These are phyloP conservation scores for Exobasidium cylindrosporum DNA, from an alignment of 1,284 basidiomycete species.

Conservation along the genomic window DNA sequence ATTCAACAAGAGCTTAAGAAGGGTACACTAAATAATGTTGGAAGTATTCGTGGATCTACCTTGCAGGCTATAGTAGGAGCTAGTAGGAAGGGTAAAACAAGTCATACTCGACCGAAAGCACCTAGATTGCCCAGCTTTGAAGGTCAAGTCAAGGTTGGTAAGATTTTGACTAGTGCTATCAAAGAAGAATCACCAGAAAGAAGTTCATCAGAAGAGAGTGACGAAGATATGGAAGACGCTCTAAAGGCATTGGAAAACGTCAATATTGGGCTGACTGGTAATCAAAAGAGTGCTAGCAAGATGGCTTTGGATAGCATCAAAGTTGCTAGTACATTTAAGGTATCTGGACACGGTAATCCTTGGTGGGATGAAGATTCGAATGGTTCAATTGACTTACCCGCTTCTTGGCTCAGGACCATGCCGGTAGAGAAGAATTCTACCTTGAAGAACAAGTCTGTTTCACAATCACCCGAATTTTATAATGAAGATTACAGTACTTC, in stretches of 20 bases:
- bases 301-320: conserved; percentile 25
- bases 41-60: conserved; percentile 61
- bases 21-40: conserved; percentile 62
- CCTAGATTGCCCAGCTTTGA: conserved; percentile 83
- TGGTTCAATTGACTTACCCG: background rate
- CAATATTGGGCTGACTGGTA: conserved; percentile 24
- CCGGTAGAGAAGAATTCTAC: background rate
- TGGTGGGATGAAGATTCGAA: conserved; percentile 43
- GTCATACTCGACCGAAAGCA: conserved; percentile 59
- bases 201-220: conserved; percentile 15
- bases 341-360: conserved; percentile 46
- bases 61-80: conserved; percentile 38
- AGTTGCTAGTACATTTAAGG: conserved; percentile 40
- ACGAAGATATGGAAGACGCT: conserved; percentile 47
- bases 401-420: conserved; percentile 6
- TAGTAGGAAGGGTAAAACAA: conserved; percentile 33
- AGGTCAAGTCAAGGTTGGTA: conserved; percentile 60
- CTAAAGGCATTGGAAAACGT: conserved; percentile 43
- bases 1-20: conserved; percentile 34
- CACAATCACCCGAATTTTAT: background rate
- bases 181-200: conserved; percentile 1
- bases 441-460: background rate
- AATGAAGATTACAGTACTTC: conserved; percentile 39
- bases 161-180: background rate
- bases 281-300: conserved; percentile 13